Evolutionary conservation across 129 eudicot genomes (phyloP).

Genomic region (Oenanthe sinensis): DNA sequence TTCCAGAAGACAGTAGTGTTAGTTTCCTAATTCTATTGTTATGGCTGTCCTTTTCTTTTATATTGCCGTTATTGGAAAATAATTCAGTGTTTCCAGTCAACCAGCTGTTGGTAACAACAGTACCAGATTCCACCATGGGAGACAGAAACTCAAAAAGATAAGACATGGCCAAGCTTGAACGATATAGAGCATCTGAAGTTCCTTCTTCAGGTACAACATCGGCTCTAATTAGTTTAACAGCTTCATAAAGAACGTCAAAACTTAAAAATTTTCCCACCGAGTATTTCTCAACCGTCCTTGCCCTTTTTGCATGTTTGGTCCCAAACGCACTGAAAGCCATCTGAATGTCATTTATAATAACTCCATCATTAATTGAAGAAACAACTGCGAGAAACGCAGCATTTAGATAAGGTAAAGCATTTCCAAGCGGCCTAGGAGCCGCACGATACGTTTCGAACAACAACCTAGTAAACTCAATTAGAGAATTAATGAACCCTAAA

Average conservation of each 20-base stretch:
- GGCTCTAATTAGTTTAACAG: constrained; percentile 40
- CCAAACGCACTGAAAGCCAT: constrained; percentile 85
- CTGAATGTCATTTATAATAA: constrained; percentile 38
- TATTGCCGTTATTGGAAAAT: neutral
- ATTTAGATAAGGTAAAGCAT: constrained; percentile 71
- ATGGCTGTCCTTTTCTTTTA: neutral
- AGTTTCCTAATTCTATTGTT: constrained; percentile 13
- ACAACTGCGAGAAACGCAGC: constrained; percentile 80
- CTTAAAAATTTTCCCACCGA: constrained; percentile 43
- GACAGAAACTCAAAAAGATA: constrained; percentile 71
- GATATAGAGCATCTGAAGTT: constrained; percentile 49
- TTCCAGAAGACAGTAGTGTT: constrained; percentile 55
- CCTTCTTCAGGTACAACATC: constrained; percentile 57
- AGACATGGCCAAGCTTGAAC: constrained; percentile 72
- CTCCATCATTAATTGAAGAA: constrained; percentile 22
- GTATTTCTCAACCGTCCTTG: constrained; percentile 50
- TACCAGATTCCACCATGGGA: constrained; percentile 25
- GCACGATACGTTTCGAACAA: constrained; percentile 79
- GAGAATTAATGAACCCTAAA: too few relatives aligned
- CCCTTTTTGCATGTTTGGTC: constrained; percentile 55
- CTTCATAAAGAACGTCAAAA: constrained; percentile 39
- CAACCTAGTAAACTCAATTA: too few relatives aligned
- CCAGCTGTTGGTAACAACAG: constrained; percentile 9
- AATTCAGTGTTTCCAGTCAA: constrained; percentile 4
- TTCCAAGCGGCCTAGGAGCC: constrained; percentile 89